A percentile compares a stretch with the other conserved stretches of the same genome.
Evolutionary conservation across 2,329 filamentous ascomycete genomes (phyloP).

Genomic region (Cladosporium velox): DNA sequence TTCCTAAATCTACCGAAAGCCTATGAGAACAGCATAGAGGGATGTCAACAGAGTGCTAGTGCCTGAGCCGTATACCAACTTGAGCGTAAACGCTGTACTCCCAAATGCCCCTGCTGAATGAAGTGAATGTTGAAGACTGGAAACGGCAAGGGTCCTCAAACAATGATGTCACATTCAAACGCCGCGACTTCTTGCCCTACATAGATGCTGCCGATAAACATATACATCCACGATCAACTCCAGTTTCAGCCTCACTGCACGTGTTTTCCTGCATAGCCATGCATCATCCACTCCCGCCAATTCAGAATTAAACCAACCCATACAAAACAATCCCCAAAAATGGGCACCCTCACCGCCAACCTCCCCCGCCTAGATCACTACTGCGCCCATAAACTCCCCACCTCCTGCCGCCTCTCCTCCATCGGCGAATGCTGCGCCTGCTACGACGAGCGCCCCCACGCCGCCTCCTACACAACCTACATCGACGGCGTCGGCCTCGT

Average conservation of each 20-base stretch:
- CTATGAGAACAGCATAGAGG: too few relatives aligned
- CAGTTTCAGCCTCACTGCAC: neutral
- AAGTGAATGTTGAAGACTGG: neutral
- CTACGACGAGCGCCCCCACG: constrained; percentile 41
- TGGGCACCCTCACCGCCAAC: constrained; percentile 35
- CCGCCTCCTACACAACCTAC: constrained; percentile 48
- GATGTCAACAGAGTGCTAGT: too few relatives aligned
- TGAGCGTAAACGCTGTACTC: too few relatives aligned
- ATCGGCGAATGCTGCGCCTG: constrained; percentile 36
- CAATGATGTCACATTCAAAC: constrained; percentile 3
- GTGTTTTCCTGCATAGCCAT: neutral
- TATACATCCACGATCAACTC: neutral
- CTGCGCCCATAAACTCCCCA: constrained; percentile 37
- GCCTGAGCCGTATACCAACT: too few relatives aligned
- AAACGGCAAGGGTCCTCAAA: neutral
- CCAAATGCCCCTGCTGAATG: neutral
- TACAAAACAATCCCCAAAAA: constrained; percentile 1
- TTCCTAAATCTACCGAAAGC: too few relatives aligned
- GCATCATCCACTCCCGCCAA: neutral
- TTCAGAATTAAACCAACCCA: neutral
- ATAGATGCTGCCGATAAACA: neutral
- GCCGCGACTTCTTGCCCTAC: neutral
- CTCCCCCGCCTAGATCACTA: constrained; percentile 29
- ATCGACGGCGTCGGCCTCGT: constrained; percentile 55
- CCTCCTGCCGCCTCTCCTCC: constrained; percentile 35